phyloP scores from a whole-genome alignment of 176 grass and related monocot genomes.

The Guadua angustifolia region DNA sequence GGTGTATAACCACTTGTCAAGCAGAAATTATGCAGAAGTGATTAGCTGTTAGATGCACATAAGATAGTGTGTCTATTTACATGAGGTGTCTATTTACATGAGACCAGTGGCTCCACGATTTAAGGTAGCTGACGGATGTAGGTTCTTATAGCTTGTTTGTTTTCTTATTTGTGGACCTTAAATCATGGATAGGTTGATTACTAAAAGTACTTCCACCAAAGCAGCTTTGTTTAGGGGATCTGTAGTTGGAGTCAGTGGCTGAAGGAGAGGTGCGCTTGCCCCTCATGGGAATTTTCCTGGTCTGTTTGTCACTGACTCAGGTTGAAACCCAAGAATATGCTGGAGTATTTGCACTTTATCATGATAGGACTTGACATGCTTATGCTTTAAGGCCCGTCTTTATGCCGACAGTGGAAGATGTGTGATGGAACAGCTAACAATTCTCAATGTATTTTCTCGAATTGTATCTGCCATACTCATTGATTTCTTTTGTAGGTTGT shows the following conservation, averaged over 20 bases:
- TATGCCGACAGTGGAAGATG: neutral
- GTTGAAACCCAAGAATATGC: neutral
- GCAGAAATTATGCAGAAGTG: neutral
- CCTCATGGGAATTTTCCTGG: neutral
- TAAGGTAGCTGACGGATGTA: neutral
- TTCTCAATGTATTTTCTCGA: neutral
- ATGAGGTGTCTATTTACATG: neutral
- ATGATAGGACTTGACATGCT: neutral
- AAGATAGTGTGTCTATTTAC: neutral
- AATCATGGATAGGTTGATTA: neutral
- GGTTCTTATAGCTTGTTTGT: neutral
- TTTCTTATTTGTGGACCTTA: neutral
- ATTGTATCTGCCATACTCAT: constrained; percentile 11
- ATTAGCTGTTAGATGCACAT: neutral
- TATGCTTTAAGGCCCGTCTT: neutral
- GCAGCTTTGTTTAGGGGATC: neutral
- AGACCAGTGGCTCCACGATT: constrained; percentile 9
- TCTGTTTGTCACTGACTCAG: neutral
- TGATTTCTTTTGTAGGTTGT: constrained; percentile 56
- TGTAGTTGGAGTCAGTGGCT: neutral
- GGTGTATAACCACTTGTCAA: neutral
- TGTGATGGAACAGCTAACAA: neutral
- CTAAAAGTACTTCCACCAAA: neutral
- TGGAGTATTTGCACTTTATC: neutral
- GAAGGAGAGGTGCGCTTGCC: neutral